These are phyloP conservation scores for Penicillium verrucosum DNA, from an alignment of 2,329 filamentous ascomycete species.

Conservation along the genomic window DNA sequence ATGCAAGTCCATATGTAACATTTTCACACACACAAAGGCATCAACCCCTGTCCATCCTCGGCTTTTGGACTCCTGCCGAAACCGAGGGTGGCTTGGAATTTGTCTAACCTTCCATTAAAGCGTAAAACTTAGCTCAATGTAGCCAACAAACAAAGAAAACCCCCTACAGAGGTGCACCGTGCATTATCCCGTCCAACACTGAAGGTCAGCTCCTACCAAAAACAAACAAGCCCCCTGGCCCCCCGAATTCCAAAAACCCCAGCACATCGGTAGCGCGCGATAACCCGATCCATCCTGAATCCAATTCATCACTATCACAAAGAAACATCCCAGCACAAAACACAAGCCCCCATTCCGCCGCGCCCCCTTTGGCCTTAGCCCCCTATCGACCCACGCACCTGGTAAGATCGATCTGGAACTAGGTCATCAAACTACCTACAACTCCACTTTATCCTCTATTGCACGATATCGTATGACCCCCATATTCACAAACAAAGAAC, in stretches of 20 bases:
- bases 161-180: not conserved
- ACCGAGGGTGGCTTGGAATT: not conserved
- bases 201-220: not conserved
- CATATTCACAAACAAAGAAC: not conserved
- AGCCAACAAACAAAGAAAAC: constrained; percentile 4
- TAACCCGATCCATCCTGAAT: not conserved
- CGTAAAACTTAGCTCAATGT: not conserved
- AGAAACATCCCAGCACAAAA: not conserved
- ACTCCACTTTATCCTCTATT: not conserved
- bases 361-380: not conserved
- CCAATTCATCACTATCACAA: not conserved
- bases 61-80: not conserved
- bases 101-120: not conserved
- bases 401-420: not conserved
- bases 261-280: not conserved
- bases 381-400: not conserved
- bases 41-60: not conserved
- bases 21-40: not conserved
- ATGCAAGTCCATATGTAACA: not conserved
- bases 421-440: not conserved
- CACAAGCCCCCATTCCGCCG: not conserved
- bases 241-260: not conserved
- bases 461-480: not conserved
- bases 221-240: not conserved
- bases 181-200: not conserved